Evolutionary conservation across 2,329 filamentous ascomycete species (phyloP), one percentile per base, ranked within the genome.

Genomic region (Sclerotinia subarctica): DNA sequence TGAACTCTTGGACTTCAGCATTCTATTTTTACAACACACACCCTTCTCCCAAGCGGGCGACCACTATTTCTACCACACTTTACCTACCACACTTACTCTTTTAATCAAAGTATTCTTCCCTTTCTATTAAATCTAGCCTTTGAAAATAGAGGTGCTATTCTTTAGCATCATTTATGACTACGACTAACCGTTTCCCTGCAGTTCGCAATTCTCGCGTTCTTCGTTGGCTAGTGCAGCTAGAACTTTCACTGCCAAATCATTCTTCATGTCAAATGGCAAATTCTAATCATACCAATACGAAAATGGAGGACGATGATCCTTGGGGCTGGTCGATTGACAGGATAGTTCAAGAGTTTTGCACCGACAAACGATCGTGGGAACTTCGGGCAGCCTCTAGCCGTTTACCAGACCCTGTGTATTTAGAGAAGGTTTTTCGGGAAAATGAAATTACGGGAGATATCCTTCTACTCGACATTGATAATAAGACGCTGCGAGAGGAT

Each of bases 301-400:
- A 32, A 42, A 66, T 66, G 64, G 78, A 78, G 59, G 77, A 78
- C 21, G 76, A 79, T 67, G 92, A 96, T 78, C 92, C 93, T n/a
- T 90, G 88, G 77, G 75, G 84, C 66, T 96, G 93, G 93, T 84
- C 85, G 47, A 82, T 88, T 44, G 86, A 90, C 49, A 83, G 87
- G 47, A 86, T 96, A 15, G 84, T 90, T 13, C 77, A 82, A 21
- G 88, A 89, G 74, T 81, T 96, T 4, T 92, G 89, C 75, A 81
- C 84, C 29, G 74, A 80, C 2, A 75, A 81, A 4, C 80, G 81
- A 59, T 82, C 85, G 13, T 86, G 84, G 84, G 76, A 66, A 78
- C 78, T 59, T 78, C 52, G 71, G 75, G 75, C 35, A 70, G 19
- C 65, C 13, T 67, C 62, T 71, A 24, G 71, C 32, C 74, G 21